phyloP scores from a whole-genome alignment of 352 stramenopile genomes.

The Phytopythium delawarense region DNA sequence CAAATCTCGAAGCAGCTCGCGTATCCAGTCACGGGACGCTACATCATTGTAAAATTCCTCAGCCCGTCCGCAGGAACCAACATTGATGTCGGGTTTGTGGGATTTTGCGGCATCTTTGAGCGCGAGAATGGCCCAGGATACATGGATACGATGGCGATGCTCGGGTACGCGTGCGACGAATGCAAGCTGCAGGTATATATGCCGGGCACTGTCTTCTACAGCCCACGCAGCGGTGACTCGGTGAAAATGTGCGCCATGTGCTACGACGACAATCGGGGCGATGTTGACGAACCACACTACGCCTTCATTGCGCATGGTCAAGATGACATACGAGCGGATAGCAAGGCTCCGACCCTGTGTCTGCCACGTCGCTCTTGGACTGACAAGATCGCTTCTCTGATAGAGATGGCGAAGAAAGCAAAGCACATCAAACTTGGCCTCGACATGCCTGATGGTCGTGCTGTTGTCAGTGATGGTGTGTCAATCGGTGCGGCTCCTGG shows the following conservation, averaged over 20 bases:
- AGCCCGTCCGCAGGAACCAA: slow-evolving; percentile 61
- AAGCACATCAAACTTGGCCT: slow-evolving; percentile 12
- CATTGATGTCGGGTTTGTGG: slow-evolving; percentile 82
- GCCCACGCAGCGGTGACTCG: slow-evolving; percentile 44
- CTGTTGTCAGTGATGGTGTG: background rate
- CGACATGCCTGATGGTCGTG: background rate
- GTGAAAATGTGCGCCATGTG: slow-evolving; percentile 65
- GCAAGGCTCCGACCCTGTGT: slow-evolving; percentile 36
- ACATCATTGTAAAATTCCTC: slow-evolving; percentile 78
- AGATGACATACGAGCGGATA: slow-evolving; percentile 30
- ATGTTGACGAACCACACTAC: slow-evolving; percentile 44
- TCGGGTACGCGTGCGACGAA: slow-evolving; percentile 53
- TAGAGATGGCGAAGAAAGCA: slow-evolving; percentile 26
- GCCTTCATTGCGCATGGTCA: slow-evolving; percentile 30
- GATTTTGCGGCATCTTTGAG: slow-evolving; percentile 76
- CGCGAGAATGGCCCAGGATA: slow-evolving; percentile 83
- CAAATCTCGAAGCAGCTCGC: slow-evolving; percentile 78
- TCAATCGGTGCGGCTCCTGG: background rate
- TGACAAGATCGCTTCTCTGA: slow-evolving; percentile 42
- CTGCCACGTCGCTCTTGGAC: slow-evolving; percentile 42
- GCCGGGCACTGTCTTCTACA: slow-evolving; percentile 40
- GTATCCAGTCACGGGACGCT: slow-evolving; percentile 60
- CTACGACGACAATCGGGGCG: slow-evolving; percentile 76
- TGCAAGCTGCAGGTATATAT: slow-evolving; percentile 25
- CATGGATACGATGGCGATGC: slow-evolving; percentile 27